Base-by-base conservation (phyloP, 2,329 filamentous ascomycete species). In the Zymoseptoria crescenta region DNA sequence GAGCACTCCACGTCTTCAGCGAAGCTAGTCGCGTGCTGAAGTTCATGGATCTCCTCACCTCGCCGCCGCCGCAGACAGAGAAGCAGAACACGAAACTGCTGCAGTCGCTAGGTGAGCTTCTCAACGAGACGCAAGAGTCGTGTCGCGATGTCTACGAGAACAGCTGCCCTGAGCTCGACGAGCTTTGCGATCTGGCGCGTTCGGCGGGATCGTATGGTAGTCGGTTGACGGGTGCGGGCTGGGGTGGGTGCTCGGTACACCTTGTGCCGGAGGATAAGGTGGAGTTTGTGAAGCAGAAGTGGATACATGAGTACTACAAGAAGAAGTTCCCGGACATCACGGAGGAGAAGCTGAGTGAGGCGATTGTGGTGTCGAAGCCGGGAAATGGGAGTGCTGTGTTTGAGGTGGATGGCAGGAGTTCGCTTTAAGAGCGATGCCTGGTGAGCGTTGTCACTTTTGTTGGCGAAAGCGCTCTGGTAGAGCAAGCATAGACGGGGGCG, bases 231-330 rank as follows among this genome's bases (percentile, higher is more conserved):
- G 94, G 94, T 48, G 94, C 94, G 0, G 94, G 94, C 2, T 99
- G 94, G 94, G 94, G 94, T 62, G 94, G 94, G 2, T 97, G 94
- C 77, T 94, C 85, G 61, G 93, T 99, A 59, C 94, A 99, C 76
- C 81, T 99, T 59, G 88, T 97, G 56, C 88, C 93, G 0, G 88
- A 85, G 59, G 83, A 91, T 69, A 93, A 88, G 74, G 88, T 96
- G 0, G 85, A 87, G 4, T 83, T 79, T 27, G 89, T 99, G 21
- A 90, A 83, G 73, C 80, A 83, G 68, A 89, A 89, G 4, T 85
- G 94, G 82, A 84, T 88, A 68, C 81, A 82, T 63, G 85, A 91
- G 71, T 99, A 97, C 73, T 97, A 95, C 74, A 77, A 81, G 58
- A 88, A 87, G 77, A 81, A 82, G 66, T 87, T 85, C 69, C 84